Evolutionary conservation across 1,139 yeast species (phyloP), one percentile per base, ranked within the genome.

Genomic region (Scheffersomyces titani): DNA sequence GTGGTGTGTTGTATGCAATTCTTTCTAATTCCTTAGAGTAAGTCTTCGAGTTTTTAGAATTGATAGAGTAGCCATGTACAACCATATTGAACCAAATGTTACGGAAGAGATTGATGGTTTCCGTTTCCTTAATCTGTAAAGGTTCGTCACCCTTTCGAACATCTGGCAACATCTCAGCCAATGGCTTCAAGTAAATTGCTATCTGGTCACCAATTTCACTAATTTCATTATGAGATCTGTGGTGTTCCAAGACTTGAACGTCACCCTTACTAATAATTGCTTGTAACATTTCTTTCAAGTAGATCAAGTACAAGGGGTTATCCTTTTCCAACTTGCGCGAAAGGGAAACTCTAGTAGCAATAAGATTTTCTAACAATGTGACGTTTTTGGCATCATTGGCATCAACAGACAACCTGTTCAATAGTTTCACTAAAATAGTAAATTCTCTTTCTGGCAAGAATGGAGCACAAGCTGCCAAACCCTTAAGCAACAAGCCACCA

Each of bases 1-100:
- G 96, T 5, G 99, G 99, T 5, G 98, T 83, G 66, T 84, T 89
- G 65, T 89, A 85, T 0, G 99, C 98, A 65, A 96, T 90, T 57
- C 87, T 78, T 65, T 83, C 81, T 54, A 96, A 78, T 46, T 84
- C 85, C 0, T 61, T 60, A 55, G 74, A 69, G 65, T 83, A 81
- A 11, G 75, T 72, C 55, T 77, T 74, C 11, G 87, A 82, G 65
- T 86, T 76, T 16, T 79, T 78, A 0, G 97, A 87, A 53, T 82
- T 81, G 54, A 80, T 78, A 22, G 88, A 83, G 69, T 87, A 92
- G 0, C 99, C 99, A 71, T 94, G 97, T 50, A 93, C 91, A 4
- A 89, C 96, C 83, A 94, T 81, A 67, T 93, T 94, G 70, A 90
- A 92, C 99, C 99, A 96, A 52, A 92, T 86, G 70, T 94, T 90